Conservation (phyloP, 345 rosid genomes). For the Ceriops zippeliana region DNA sequence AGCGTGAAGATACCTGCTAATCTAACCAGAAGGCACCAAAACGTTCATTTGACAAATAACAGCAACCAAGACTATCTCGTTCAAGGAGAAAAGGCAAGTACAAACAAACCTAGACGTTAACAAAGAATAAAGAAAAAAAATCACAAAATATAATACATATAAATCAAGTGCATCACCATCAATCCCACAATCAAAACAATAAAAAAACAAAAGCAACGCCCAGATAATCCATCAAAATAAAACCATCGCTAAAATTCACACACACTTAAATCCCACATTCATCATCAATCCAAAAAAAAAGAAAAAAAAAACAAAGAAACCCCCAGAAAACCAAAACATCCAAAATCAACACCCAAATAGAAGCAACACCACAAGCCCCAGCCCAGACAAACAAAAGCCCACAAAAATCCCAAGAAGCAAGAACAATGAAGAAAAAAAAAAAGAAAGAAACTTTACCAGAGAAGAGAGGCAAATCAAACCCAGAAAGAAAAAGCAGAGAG, state of each 20-base stretch:
- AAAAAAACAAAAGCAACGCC: neutral
- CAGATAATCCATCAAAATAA: constrained; percentile 7
- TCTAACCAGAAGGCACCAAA: too few species aligned
- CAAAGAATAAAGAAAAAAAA: neutral
- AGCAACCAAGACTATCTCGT: too few species aligned
- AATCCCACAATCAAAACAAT: constrained; percentile 2
- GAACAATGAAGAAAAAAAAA: neutral
- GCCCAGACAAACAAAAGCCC: neutral
- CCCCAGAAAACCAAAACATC: constrained; percentile 1
- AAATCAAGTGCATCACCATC: neutral
- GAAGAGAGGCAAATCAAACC: neutral
- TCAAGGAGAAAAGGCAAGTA: too few species aligned
- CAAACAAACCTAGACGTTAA: neutral
- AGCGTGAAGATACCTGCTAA: too few species aligned
- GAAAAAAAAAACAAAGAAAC: neutral
- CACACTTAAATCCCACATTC: constrained; percentile 1
- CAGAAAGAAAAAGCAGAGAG: constrained; percentile 12
- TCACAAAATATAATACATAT: neutral
- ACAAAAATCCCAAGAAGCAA: neutral
- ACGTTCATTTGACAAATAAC: too few species aligned
- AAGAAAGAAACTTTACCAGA: neutral
- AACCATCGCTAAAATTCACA: constrained; percentile 5
- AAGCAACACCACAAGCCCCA: constrained; percentile 1
- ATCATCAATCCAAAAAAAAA: neutral
- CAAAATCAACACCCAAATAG: constrained; percentile 8